Base-by-base conservation (phyloP, 2,329 filamentous ascomycete species). In the Paecilomyces variotii region DNA sequence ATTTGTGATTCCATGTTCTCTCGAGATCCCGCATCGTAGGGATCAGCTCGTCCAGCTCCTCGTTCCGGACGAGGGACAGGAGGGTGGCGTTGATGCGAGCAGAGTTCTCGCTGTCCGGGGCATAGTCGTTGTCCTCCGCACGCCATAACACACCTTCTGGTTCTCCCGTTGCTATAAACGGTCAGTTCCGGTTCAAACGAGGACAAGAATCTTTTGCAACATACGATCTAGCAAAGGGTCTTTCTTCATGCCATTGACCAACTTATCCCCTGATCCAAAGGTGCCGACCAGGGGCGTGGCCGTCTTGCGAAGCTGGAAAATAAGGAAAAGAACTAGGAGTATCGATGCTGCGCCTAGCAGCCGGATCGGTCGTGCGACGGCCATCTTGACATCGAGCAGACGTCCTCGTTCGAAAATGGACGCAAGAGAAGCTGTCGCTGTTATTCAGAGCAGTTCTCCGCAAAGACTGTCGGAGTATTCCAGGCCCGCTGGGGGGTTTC, bases 1-100 rank as follows among this genome's bases (percentile, higher is more conserved):
- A 99, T 72, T 99, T 99, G 80, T 85, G 81, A 70, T 99, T 99
- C 91, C 92, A 99, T 0, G 93, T 97, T 64, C 88, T 80, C 78
- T 99, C 94, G 60, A 99, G 82, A 70, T 99, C 93, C 57, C 77
- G 77, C 90, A 99, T 99, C 27, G 91, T 91, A 70, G 87, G 84
- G 27, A 97, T 79, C 80, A 99, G 89, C 53, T 88, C 89, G 25
- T 85, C 78, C 28, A 97, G 78, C 79, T 99, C 94, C 71, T 90
- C 86, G 70, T 99, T 99, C 61, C 94, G 87, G 58, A 99, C 94
- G 39, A 99, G 84, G 25, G 91, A 89, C 64, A 99, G 82, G 59
- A 99, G 82, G 3, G 94, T 97, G 60, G 94, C 94, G 74, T 96
- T 94, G 74, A 96, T 94, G 70, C 94, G 90, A 64, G 88, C 86